phyloP scores from a whole-genome alignment of 352 stramenopile species.

The Globisporangium okanoganense region DNA sequence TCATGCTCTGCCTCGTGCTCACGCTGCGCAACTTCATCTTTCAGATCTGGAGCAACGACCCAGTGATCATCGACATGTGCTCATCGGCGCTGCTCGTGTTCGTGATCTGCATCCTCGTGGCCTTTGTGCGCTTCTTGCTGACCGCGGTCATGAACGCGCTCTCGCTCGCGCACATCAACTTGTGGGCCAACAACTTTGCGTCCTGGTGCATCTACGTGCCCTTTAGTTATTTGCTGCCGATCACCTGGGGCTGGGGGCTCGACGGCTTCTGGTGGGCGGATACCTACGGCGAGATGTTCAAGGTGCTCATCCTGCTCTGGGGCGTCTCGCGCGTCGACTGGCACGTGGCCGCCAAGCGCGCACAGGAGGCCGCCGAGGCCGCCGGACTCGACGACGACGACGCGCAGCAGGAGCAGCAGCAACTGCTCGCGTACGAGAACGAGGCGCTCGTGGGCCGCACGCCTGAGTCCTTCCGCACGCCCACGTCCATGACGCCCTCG shows the following conservation, averaged over 20 bases:
- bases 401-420: constrained; percentile 26
- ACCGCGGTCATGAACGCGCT: constrained; percentile 44
- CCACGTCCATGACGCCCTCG: constrained; percentile 27
- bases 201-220: constrained; percentile 45
- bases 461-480: constrained; percentile 34
- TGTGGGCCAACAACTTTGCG: constrained; percentile 49
- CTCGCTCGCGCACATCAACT: constrained; percentile 40
- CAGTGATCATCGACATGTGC: constrained; percentile 41
- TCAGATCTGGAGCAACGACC: constrained; percentile 39
- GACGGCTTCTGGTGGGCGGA: constrained; percentile 52
- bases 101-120: constrained; percentile 49
- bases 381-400: constrained; percentile 20
- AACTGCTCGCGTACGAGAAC: constrained; percentile 43
- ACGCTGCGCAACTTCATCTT: constrained; percentile 39
- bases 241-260: constrained; percentile 38
- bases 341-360: constrained; percentile 27
- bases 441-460: constrained; percentile 34
- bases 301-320: constrained; percentile 40
- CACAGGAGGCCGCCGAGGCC: constrained; percentile 31
- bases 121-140: constrained; percentile 41
- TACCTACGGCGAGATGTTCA: constrained; percentile 43
- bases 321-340: constrained; percentile 46
- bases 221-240: constrained; percentile 43
- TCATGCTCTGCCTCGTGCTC: constrained; percentile 32
- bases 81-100: constrained; percentile 35